These are phyloP conservation scores for Phaseolus coccineus DNA, from an alignment of 331 rosid genomes.

Conservation along the genomic window DNA sequence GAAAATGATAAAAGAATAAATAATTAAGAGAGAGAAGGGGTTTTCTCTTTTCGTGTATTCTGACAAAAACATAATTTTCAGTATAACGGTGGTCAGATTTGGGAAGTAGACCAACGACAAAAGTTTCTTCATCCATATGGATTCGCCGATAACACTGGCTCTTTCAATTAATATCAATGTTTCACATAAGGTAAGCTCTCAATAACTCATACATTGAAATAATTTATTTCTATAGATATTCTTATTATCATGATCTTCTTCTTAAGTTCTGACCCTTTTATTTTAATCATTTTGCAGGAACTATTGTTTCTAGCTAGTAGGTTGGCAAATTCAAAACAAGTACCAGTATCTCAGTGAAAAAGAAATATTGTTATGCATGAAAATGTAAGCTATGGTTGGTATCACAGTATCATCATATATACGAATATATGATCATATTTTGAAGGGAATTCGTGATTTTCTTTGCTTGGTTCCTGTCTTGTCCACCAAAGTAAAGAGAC, in stretches of 20 bases:
- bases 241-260: background rate
- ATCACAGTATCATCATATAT: background rate
- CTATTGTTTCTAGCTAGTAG: constrained; percentile 35
- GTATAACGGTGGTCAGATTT: constrained; percentile 61
- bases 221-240: background rate
- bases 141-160: constrained; percentile 59
- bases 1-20: background rate
- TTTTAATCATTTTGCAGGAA: constrained; percentile 26
- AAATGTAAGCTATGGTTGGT: constrained; percentile 29
- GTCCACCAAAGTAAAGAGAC: constrained; percentile 53
- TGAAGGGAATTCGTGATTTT: constrained; percentile 38
- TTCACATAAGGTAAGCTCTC: constrained; percentile 56
- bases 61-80: constrained; percentile 61
- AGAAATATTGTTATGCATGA: constrained; percentile 20
- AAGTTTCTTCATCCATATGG: constrained; percentile 67
- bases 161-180: constrained; percentile 54
- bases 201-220: constrained; percentile 43
- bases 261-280: background rate
- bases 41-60: background rate
- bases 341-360: constrained; percentile 31
- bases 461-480: constrained; percentile 34
- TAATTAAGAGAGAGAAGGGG: background rate
- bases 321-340: constrained; percentile 40
- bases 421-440: constrained; percentile 12
- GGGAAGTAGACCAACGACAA: constrained; percentile 82